Evolutionary conservation across 2,329 filamentous ascomycete genomes (phyloP).

Genomic region (Colletotrichum navitas): DNA sequence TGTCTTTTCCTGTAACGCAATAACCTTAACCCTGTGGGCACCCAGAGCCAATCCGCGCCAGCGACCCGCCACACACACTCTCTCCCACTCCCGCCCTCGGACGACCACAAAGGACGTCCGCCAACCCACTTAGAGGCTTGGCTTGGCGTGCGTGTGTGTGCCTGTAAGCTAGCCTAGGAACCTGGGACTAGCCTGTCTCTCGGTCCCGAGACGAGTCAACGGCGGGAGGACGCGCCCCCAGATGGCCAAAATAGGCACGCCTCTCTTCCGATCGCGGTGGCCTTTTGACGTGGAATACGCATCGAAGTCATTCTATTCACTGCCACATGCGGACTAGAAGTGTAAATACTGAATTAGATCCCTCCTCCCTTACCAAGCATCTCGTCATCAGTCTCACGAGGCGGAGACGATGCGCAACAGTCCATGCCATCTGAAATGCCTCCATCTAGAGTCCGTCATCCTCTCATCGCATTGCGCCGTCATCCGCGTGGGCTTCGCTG

Average conservation of each 20-base stretch:
- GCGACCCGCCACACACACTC: background rate
- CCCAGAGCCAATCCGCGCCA: background rate
- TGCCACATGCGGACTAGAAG: slow-evolving; percentile 27
- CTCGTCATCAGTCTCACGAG: slow-evolving; percentile 15
- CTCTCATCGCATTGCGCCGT: background rate
- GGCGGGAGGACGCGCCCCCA: slow-evolving; percentile 21
- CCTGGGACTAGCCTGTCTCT: background rate
- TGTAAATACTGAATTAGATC: slow-evolving; percentile 6
- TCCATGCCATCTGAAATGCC: slow-evolving; percentile 33
- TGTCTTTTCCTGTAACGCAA: slow-evolving; percentile 7
- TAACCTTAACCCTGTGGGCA: slow-evolving; percentile 5
- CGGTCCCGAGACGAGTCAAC: slow-evolving; percentile 26
- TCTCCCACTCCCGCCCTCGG: background rate
- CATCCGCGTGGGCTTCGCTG: background rate
- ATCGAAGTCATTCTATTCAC: slow-evolving; percentile 10
- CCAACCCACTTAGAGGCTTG: background rate
- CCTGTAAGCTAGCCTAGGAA: background rate
- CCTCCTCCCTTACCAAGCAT: background rate
- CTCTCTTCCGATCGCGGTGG: slow-evolving; percentile 13
- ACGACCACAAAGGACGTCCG: background rate
- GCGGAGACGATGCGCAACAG: slow-evolving; percentile 6
- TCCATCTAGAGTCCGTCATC: no score
- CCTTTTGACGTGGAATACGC: background rate
- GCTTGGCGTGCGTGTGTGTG: background rate
- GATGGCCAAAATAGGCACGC: slow-evolving; percentile 17